Evolutionary conservation across 192 early-diverging fungal genomes (phyloP).

Genomic region (Coemansia sp.): DNA sequence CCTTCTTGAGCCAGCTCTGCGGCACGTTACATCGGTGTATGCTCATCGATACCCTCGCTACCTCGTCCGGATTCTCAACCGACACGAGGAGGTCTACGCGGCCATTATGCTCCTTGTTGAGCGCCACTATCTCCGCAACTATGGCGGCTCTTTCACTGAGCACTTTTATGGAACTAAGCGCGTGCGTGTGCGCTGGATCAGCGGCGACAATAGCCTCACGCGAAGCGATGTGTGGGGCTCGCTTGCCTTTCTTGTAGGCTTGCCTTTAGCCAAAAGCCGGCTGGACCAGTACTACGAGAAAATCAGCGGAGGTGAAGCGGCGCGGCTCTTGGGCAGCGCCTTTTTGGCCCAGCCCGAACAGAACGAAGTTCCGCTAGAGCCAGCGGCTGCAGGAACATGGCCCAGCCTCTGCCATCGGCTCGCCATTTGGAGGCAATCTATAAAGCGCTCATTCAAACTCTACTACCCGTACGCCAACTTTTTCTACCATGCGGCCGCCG

Average conservation of each 20-base stretch:
- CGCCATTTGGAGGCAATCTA: not conserved
- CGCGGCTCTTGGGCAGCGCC: conserved; percentile 60
- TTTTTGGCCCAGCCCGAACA: conserved; percentile 12
- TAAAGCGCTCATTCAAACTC: conserved; percentile 49
- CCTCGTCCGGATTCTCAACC: conserved; percentile 68
- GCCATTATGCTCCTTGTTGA: conserved; percentile 76
- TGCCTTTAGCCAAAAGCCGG: conserved; percentile 74
- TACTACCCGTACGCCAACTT: conserved; percentile 73
- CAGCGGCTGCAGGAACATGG: not conserved
- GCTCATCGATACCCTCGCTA: conserved; percentile 86
- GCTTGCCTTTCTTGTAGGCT: conserved; percentile 59
- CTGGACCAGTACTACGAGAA: conserved; percentile 70
- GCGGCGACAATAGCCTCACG: conserved; percentile 42
- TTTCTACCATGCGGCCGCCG: conserved; percentile 60
- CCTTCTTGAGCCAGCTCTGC: conserved; percentile 78
- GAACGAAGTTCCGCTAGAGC: not conserved
- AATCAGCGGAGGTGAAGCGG: conserved; percentile 52
- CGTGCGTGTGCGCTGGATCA: conserved; percentile 50
- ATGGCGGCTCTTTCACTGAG: conserved; percentile 81
- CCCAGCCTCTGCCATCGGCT: conserved; percentile 3
- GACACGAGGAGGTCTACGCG: conserved; percentile 80
- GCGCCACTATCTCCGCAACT: conserved; percentile 76
- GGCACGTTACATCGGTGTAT: conserved; percentile 79
- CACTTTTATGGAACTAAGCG: conserved; percentile 89
- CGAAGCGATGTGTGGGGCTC: conserved; percentile 58